phyloP scores from a whole-genome alignment of 2,329 filamentous ascomycete species.

The Aspergillus sp. region DNA sequence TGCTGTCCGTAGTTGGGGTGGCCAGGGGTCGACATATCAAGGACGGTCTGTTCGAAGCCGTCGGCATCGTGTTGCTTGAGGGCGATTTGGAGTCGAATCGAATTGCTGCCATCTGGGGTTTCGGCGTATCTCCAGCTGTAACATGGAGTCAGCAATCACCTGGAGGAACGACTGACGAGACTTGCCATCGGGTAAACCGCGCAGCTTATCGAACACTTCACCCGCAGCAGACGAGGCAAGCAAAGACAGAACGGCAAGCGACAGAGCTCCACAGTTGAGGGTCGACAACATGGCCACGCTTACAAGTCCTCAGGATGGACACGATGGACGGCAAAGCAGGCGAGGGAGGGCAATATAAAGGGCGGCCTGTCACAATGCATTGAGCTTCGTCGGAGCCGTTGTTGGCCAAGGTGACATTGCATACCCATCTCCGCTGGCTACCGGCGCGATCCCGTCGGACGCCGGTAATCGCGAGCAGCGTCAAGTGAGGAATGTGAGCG shows the following conservation, averaged over 20 bases:
- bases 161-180: background rate
- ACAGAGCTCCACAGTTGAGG: conserved; percentile 16
- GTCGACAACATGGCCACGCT: conserved; percentile 18
- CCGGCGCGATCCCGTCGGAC: background rate
- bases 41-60: conserved; percentile 38
- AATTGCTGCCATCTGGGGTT: conserved; percentile 15
- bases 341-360: background rate
- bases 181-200: conserved; percentile 25
- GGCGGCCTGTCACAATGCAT: too few relatives aligned
- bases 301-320: background rate
- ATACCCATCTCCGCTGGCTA: background rate
- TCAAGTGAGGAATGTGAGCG: background rate
- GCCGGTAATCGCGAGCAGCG: background rate
- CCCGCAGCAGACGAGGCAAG: conserved; percentile 19
- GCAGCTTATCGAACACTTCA: conserved; percentile 28
- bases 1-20: conserved; percentile 42
- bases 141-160: background rate
- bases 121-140: conserved; percentile 25
- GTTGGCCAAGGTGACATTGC: background rate
- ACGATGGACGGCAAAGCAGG: background rate
- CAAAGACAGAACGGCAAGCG: conserved; percentile 21
- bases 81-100: conserved; percentile 26
- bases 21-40: conserved; percentile 42
- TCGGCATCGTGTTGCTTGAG: conserved; percentile 25
- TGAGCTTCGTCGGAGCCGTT: too few relatives aligned